Evolutionary conservation across 805 yeast genomes (phyloP).

Genomic region (Starmerella riodocensis): DNA sequence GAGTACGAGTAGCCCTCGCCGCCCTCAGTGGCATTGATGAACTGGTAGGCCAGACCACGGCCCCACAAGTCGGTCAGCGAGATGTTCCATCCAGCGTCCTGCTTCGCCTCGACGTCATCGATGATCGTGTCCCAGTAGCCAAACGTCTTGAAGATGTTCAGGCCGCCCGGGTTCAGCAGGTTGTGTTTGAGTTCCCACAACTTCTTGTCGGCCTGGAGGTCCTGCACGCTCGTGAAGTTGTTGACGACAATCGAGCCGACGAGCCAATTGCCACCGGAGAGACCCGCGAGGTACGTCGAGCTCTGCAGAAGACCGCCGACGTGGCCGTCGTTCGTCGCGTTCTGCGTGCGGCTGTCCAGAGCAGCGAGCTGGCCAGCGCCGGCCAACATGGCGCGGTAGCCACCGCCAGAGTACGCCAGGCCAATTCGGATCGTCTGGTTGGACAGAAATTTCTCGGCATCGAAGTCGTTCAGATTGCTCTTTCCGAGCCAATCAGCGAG

Average conservation of each 20-base stretch:
- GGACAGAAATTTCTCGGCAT: slow-evolving; percentile 29
- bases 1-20: slow-evolving; percentile 44
- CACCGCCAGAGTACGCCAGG: slow-evolving; percentile 71
- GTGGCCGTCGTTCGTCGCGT: slow-evolving; percentile 25
- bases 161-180: slow-evolving; percentile 19
- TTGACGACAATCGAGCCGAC: slow-evolving; percentile 37
- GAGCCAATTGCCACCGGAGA: slow-evolving; percentile 65
- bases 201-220: slow-evolving; percentile 16
- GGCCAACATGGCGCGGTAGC: slow-evolving; percentile 52
- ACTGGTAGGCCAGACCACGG: slow-evolving; percentile 50
- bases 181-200: slow-evolving; percentile 27
- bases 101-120: slow-evolving; percentile 27
- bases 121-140: slow-evolving; percentile 17
- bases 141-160: slow-evolving; percentile 13
- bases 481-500: slow-evolving; percentile 35
- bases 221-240: slow-evolving; percentile 30
- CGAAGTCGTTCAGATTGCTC: slow-evolving; percentile 37
- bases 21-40: slow-evolving; percentile 43
- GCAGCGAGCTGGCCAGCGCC: slow-evolving; percentile 47
- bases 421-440: slow-evolving; percentile 26
- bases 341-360: slow-evolving; percentile 35
- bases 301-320: slow-evolving; percentile 44
- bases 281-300: slow-evolving; percentile 45
- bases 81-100: slow-evolving; percentile 49
- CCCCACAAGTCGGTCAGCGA: slow-evolving; percentile 69